Conservation (phyloP, 192 early-diverging fungal genomes). For the Backusella tarrabulga region DNA sequence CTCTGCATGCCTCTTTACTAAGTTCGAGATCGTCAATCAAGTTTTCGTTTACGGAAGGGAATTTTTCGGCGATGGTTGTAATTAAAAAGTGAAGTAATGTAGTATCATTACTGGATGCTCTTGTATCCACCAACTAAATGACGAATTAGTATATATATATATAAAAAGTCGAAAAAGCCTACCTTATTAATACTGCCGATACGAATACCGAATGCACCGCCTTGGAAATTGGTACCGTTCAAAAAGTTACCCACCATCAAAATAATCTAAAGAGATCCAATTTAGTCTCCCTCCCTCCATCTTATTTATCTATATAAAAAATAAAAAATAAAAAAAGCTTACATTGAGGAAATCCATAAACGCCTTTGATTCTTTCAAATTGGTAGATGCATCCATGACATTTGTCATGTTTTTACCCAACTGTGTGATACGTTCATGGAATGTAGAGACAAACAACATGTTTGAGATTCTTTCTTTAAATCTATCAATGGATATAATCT, state of each 20-base stretch:
- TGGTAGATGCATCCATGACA: constrained; percentile 62
- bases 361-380: constrained; percentile 61
- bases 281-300: too few species aligned
- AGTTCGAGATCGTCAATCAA: constrained; percentile 68
- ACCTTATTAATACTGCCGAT: constrained; percentile 84
- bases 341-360: constrained; percentile 72
- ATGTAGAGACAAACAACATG: constrained; percentile 67
- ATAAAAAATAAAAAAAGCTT: neutral
- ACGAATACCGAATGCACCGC: constrained; percentile 84
- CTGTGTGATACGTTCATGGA: constrained; percentile 60
- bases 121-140: constrained; percentile 73
- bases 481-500: constrained; percentile 76
- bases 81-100: constrained; percentile 81
- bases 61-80: constrained; percentile 59
- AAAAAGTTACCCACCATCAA: constrained; percentile 83
- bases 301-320: too few species aligned
- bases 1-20: constrained; percentile 74
- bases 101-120: constrained; percentile 61
- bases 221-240: constrained; percentile 75
- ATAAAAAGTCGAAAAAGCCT: neutral
- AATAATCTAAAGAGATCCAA: constrained; percentile 45
- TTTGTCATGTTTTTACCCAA: constrained; percentile 59
- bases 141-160: neutral
- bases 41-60: constrained; percentile 52
- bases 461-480: constrained; percentile 75